phyloP scores from a whole-genome alignment of 208 protist genomes.

The Porcisia hertigi region DNA sequence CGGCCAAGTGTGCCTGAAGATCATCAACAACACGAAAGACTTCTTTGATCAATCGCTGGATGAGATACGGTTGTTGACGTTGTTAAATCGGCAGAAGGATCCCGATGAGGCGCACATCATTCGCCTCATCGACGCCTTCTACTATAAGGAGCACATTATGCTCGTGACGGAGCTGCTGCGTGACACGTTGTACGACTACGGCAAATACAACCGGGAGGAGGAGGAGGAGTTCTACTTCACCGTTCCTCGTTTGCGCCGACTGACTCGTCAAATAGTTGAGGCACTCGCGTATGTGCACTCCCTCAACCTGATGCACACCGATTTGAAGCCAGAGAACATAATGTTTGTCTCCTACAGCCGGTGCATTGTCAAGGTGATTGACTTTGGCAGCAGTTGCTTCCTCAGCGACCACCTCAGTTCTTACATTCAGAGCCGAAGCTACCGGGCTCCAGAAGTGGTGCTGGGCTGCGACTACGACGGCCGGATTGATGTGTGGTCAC shows the following conservation, averaged over 20 bases:
- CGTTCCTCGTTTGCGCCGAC: constrained; percentile 85
- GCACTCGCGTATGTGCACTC: constrained; percentile 93
- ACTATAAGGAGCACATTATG: constrained; percentile 97
- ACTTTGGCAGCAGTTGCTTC: constrained; percentile 96
- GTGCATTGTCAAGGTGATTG: constrained; percentile 96
- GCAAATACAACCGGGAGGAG: constrained; percentile 93
- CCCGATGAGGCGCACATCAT: constrained; percentile 91
- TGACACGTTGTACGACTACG: constrained; percentile 97
- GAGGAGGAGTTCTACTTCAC: constrained; percentile 94
- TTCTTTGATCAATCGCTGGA: constrained; percentile 98
- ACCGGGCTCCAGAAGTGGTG: constrained; percentile 94
- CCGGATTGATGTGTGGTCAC: constrained; percentile 96
- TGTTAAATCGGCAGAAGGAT: constrained; percentile 92
- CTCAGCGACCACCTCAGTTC: constrained; percentile 94
- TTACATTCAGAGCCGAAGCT: constrained; percentile 95
- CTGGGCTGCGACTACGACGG: constrained; percentile 94
- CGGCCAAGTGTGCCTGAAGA: constrained; percentile 94
- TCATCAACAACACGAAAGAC: constrained; percentile 98
- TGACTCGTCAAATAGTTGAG: constrained; percentile 86
- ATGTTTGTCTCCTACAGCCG: constrained; percentile 93
- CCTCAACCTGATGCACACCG: constrained; percentile 95
- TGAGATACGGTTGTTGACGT: constrained; percentile 95
- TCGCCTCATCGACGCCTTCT: constrained; percentile 94
- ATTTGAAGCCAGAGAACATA: constrained; percentile 97
- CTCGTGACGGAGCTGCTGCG: constrained; percentile 96